These are phyloP conservation scores for Candida broadrunensis DNA, from an alignment of 805 yeast genomes.

Conservation along the genomic window DNA sequence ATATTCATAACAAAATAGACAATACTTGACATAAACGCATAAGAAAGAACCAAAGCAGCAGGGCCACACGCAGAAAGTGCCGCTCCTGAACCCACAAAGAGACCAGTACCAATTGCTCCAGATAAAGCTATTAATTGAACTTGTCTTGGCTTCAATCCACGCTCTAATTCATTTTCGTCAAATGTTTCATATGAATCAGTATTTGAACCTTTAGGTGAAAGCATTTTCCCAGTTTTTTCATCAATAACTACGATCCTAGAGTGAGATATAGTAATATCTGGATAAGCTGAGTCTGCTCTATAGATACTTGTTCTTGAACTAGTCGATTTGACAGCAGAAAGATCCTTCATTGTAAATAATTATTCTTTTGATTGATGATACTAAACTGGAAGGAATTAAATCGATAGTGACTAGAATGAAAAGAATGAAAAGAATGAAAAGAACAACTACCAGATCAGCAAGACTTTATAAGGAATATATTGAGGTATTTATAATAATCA, in stretches of 20 bases:
- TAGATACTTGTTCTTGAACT: constrained; percentile 10
- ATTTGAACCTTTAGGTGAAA: constrained; percentile 17
- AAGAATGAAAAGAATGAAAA: too few relatives aligned
- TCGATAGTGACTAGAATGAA: too few relatives aligned
- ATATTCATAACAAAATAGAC: constrained; percentile 29
- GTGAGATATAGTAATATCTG: constrained; percentile 25
- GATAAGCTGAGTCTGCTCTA: constrained; percentile 20
- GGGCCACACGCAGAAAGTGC: constrained; percentile 63
- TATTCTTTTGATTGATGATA: too few relatives aligned
- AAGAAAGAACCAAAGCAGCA: constrained; percentile 51
- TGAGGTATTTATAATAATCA: too few relatives aligned
- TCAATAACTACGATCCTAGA: constrained; percentile 23
- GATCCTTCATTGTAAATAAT: not conserved
- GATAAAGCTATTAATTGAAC: constrained; percentile 78
- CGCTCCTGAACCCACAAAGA: constrained; percentile 63
- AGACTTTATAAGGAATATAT: too few relatives aligned
- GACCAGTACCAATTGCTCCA: constrained; percentile 81
- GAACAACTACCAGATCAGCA: too few relatives aligned
- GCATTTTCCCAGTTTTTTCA: constrained; percentile 15
- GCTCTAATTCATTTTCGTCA: constrained; percentile 25
- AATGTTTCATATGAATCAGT: constrained; percentile 13
- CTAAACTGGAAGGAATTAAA: too few relatives aligned
- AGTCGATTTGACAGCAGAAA: not conserved
- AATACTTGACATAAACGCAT: constrained; percentile 18
- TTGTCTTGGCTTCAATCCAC: constrained; percentile 45